Base-by-base conservation (phyloP, 257 asterid genomes). In the Nicotiana tabacum region DNA sequence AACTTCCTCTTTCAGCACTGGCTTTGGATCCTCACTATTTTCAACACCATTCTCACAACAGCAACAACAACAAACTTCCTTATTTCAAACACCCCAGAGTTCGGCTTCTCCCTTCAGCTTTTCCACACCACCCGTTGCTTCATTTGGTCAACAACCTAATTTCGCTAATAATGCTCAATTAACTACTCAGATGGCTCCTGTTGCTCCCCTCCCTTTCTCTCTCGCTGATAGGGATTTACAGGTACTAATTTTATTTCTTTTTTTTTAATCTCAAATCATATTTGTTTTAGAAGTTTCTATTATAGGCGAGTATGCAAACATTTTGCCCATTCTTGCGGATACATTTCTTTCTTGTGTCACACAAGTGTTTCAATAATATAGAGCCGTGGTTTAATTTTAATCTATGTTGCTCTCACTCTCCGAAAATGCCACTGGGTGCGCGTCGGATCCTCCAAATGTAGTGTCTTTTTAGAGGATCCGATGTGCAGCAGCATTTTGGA, bases 121-220 rank as follows among this genome's bases (percentile, higher is more conserved):
- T 80, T 27, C 90, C 67, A 86, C 92, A 16, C 95, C 94, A 46
- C 46, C 46, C 10, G 46, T 6, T 39, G 46, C 91, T 80, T 92
- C 95, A 32, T 91, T 89, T 77, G 87, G 85, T 57, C 90, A 88
- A 80, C 6, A 88, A 80, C 6, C 83, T 7, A 61, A 84, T 88
- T 85, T 89, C 51, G 72, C 88, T 43, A 80, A 91, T 35, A 93
- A 91, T 86, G 87, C 91, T 84, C 99, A 93, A 74, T 86, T 94
- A 88, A 94, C 97, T 61, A 96, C 99, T 84, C 98, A 94, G 90
- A 96, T 96, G 99, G 99, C 99, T 76, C 98, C 99, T 0, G 98
- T 94, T 16, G 92, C 99, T 77, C 98, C 99, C 29, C 92, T 94
- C 24, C 96, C 98, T 3, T 90, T 93, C 83, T 96, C 99, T 51